A percentile compares a stretch with the other conserved stretches of the same genome.
Conservation (phyloP, 768 basidiomycete species). For the Stropharia rugosoannulata region DNA sequence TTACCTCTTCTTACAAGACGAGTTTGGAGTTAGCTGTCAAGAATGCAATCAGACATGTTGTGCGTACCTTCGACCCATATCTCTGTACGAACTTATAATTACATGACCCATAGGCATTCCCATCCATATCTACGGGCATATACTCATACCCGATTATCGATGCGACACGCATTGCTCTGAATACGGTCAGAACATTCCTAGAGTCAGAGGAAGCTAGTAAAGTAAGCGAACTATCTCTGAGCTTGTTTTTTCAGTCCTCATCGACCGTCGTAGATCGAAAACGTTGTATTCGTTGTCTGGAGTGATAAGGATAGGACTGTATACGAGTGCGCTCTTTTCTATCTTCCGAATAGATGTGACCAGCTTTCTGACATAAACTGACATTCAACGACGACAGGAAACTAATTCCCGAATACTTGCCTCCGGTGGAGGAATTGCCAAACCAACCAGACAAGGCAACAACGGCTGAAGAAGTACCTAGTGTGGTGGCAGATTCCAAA, state of each 20-base stretch:
- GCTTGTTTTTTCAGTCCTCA: background rate
- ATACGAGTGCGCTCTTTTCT: slow-evolving; percentile 52
- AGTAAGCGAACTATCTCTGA: slow-evolving; percentile 29
- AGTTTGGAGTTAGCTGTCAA: slow-evolving; percentile 63
- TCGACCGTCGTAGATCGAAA: slow-evolving; percentile 48
- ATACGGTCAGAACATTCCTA: slow-evolving; percentile 52
- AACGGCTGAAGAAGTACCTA: background rate
- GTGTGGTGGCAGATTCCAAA: no score
- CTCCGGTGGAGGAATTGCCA: slow-evolving; percentile 25
- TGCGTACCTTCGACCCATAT: slow-evolving; percentile 29
- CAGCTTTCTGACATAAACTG: slow-evolving; percentile 1
- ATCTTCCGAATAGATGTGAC: background rate
- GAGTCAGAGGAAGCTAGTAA: slow-evolving; percentile 51
- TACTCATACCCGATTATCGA: slow-evolving; percentile 77
- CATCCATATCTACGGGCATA: slow-evolving; percentile 76
- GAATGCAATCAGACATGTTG: slow-evolving; percentile 62
- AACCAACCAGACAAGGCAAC: background rate
- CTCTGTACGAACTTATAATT: background rate
- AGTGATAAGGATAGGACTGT: slow-evolving; percentile 58
- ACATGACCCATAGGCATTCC: slow-evolving; percentile 61
- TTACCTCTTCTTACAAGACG: slow-evolving; percentile 67
- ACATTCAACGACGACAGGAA: slow-evolving; percentile 19
- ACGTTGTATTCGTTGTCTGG: slow-evolving; percentile 76
- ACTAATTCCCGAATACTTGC: slow-evolving; percentile 68
- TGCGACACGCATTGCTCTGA: slow-evolving; percentile 71